Evolutionary conservation across 371 early-diverging fungal species (phyloP).

Genomic region (Synchytrium microbalum): DNA sequence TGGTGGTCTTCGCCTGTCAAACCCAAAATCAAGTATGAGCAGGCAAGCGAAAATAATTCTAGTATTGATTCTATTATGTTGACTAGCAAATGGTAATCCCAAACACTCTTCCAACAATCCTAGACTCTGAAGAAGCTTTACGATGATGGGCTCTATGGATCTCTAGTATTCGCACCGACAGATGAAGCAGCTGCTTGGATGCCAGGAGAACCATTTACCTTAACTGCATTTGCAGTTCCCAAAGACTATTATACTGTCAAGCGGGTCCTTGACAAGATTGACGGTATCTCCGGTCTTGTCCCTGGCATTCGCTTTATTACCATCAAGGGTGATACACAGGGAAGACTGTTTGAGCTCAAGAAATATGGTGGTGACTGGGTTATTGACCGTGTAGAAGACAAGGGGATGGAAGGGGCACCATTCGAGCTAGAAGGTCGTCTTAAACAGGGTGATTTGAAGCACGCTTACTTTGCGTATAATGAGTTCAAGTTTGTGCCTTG

Average conservation of each 20-base stretch:
- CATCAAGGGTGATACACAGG: background rate
- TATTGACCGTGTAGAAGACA: background rate
- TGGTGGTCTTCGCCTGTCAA: background rate
- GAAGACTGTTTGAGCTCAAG: background rate
- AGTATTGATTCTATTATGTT: too few relatives aligned
- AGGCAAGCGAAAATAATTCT: background rate
- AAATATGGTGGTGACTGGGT: background rate
- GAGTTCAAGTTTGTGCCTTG: background rate
- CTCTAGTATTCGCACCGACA: background rate
- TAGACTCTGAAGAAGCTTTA: background rate
- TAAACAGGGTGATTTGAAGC: background rate
- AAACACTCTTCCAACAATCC: background rate
- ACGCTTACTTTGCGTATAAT: background rate
- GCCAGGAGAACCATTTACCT: background rate
- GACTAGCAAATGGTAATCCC: too few relatives aligned
- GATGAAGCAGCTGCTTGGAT: background rate
- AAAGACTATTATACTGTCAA: background rate
- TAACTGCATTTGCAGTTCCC: constrained; percentile 1
- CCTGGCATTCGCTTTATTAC: background rate
- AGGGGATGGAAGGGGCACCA: background rate
- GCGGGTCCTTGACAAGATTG: background rate
- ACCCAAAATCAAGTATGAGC: background rate
- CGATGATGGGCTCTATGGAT: background rate
- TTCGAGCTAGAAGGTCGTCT: background rate
- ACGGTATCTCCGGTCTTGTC: background rate